Evolutionary conservation across 75 land plant species (phyloP).

Genomic region (Isoetes taiwanensis): DNA sequence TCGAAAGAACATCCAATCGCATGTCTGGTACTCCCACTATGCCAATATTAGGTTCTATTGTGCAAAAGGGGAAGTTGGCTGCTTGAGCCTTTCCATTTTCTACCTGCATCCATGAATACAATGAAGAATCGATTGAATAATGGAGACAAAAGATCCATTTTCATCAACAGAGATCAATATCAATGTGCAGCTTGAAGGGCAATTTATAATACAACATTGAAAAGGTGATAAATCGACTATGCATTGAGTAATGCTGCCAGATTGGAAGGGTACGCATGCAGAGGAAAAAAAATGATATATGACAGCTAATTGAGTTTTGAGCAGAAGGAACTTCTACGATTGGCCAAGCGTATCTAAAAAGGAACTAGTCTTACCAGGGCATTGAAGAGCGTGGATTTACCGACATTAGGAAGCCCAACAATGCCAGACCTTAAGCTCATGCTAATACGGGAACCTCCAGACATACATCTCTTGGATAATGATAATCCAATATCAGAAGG

Average conservation of each 20-base stretch:
- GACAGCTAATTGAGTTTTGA: too few relatives aligned
- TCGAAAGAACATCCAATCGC: slow-evolving; percentile 59
- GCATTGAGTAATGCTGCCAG: not conserved
- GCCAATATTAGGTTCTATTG: slow-evolving; percentile 98
- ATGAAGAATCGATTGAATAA: not conserved
- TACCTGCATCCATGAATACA: slow-evolving; percentile 32
- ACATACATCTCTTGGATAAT: slow-evolving; percentile 5
- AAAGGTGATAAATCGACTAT: not conserved
- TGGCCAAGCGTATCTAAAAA: too few relatives aligned
- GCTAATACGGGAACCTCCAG: slow-evolving; percentile 45
- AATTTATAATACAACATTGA: too few relatives aligned
- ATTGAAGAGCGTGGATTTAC: slow-evolving; percentile 96
- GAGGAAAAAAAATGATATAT: too few relatives aligned
- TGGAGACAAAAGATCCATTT: not conserved
- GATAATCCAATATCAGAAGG: too few relatives aligned
- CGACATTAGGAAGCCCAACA: slow-evolving; percentile 95
- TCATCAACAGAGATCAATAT: too few relatives aligned
- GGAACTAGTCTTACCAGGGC: slow-evolving; percentile 50
- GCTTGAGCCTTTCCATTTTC: slow-evolving; percentile 99
- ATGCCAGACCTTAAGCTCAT: slow-evolving; percentile 94
- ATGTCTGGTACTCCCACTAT: slow-evolving; percentile 88
- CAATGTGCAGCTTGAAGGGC: too few relatives aligned
- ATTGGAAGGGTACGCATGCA: not conserved
- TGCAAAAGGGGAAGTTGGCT: slow-evolving; percentile 96
- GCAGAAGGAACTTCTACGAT: too few relatives aligned